Evolutionary conservation across 2,329 filamentous ascomycete species (phyloP).

Genomic region (Tolypocladium nubicola): DNA sequence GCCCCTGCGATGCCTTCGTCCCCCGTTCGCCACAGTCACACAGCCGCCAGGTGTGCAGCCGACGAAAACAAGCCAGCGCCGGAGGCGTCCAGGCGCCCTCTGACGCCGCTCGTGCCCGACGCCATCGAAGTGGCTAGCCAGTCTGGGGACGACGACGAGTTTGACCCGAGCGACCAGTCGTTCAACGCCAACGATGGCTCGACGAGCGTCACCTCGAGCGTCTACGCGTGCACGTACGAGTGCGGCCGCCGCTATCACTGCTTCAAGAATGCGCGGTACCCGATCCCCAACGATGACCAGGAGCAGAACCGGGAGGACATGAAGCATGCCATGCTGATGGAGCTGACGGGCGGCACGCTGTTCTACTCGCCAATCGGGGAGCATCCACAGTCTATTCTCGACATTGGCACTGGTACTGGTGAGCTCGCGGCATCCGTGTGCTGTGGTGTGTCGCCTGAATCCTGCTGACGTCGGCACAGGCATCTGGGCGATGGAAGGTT

Average conservation of each 20-base stretch:
- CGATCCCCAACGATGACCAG: constrained; percentile 25
- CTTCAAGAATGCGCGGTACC: constrained; percentile 21
- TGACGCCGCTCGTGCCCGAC: not conserved
- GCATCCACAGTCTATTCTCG: constrained; percentile 23
- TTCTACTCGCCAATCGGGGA: constrained; percentile 29
- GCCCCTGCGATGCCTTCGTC: too few relatives aligned
- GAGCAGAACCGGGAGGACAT: constrained; percentile 29
- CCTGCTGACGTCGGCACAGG: not conserved
- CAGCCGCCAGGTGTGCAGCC: too few relatives aligned
- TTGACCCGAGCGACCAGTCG: not conserved
- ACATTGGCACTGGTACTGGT: constrained; percentile 24
- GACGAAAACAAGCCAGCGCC: too few relatives aligned
- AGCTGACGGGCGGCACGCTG: constrained; percentile 22
- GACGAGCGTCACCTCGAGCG: constrained; percentile 4
- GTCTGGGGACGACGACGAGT: constrained; percentile 1
- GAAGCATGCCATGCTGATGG: constrained; percentile 26
- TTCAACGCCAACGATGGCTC: not conserved
- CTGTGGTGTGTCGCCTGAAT: not conserved
- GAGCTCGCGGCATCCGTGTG: not conserved
- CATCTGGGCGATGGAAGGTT: constrained; percentile 6
- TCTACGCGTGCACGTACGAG: constrained; percentile 5
- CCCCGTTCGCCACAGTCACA: too few relatives aligned
- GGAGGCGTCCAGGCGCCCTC: not conserved
- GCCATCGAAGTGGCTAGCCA: not conserved
- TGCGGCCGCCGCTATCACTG: constrained; percentile 17